Percentiles rank a stretch among this genome's conserved stretches.
phyloP scores from a whole-genome alignment of 140 eudicot genomes.

The Ambrosia hybrid region DNA sequence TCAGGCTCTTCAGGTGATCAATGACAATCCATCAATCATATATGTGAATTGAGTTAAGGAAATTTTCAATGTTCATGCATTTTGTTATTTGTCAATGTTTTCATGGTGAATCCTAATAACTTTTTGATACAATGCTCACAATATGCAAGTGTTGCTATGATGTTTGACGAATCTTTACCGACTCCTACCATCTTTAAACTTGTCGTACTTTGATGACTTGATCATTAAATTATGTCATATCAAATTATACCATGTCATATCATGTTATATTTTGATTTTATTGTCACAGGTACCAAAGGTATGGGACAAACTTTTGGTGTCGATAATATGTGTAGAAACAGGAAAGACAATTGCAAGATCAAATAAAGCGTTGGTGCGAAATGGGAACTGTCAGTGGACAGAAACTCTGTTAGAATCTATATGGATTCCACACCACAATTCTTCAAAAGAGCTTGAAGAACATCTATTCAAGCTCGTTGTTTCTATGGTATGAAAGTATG shows the following conservation, averaged over 20 bases:
- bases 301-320: conserved; percentile 91
- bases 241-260: not conserved
- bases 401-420: conserved; percentile 74
- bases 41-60: not conserved
- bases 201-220: not conserved
- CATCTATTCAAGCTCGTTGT: conserved; percentile 66
- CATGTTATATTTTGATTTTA: not conserved
- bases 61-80: not conserved
- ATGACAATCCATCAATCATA: not conserved
- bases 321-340: conserved; percentile 65
- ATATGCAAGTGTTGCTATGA: too few relatives aligned
- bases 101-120: too few relatives aligned
- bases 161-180: conserved; percentile 11
- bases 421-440: conserved; percentile 57
- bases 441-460: conserved; percentile 68
- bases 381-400: conserved; percentile 83
- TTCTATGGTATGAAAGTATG: conserved; percentile 68
- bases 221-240: not conserved
- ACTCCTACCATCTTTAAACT: not conserved
- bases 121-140: too few relatives aligned
- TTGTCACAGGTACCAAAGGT: conserved; percentile 77
- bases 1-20: conserved; percentile 77
- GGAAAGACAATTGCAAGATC: conserved; percentile 75
- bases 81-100: too few relatives aligned
- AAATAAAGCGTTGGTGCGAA: conserved; percentile 63